Evolutionary conservation across 257 asterid species (phyloP).

Genomic region (Gynochthodes officinalis): DNA sequence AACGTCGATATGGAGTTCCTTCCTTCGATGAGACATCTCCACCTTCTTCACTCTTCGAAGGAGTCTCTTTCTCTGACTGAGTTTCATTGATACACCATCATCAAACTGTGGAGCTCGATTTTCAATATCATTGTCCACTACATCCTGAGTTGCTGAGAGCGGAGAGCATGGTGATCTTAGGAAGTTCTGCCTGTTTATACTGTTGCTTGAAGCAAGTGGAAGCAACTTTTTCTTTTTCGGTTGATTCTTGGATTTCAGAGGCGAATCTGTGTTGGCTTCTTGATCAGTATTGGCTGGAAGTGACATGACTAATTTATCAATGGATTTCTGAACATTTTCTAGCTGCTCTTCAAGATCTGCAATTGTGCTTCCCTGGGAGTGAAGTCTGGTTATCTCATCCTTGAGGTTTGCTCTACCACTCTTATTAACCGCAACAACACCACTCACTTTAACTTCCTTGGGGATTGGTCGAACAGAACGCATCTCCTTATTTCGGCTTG

Average conservation of each 20-base stretch:
- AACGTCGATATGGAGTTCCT: slow-evolving; percentile 82
- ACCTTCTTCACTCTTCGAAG: slow-evolving; percentile 74
- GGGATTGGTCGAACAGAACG: slow-evolving; percentile 44
- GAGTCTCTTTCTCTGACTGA: slow-evolving; percentile 71
- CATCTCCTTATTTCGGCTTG: slow-evolving; percentile 91
- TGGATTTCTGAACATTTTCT: slow-evolving; percentile 88
- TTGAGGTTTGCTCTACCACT: slow-evolving; percentile 90
- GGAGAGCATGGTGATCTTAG: slow-evolving; percentile 90
- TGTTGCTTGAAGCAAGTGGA: slow-evolving; percentile 72
- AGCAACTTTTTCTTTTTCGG: slow-evolving; percentile 65
- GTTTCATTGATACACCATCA: slow-evolving; percentile 53
- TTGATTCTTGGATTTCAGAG: slow-evolving; percentile 52
- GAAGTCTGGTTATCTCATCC: slow-evolving; percentile 92
- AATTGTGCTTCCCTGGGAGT: slow-evolving; percentile 88
- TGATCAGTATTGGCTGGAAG: slow-evolving; percentile 67
- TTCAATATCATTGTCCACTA: slow-evolving; percentile 55
- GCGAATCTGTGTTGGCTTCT: slow-evolving; percentile 35
- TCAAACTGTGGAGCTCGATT: slow-evolving; percentile 66
- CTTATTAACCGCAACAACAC: slow-evolving; percentile 58
- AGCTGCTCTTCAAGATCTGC: slow-evolving; percentile 91
- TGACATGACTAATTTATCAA: slow-evolving; percentile 80
- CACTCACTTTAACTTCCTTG: slow-evolving; percentile 56
- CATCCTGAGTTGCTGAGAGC: slow-evolving; percentile 63
- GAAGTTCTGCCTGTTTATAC: slow-evolving; percentile 61
- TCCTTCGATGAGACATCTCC: slow-evolving; percentile 84